phyloP scores from a whole-genome alignment of 2,329 filamentous ascomycete species.

The Celoporthe dispersa region DNA sequence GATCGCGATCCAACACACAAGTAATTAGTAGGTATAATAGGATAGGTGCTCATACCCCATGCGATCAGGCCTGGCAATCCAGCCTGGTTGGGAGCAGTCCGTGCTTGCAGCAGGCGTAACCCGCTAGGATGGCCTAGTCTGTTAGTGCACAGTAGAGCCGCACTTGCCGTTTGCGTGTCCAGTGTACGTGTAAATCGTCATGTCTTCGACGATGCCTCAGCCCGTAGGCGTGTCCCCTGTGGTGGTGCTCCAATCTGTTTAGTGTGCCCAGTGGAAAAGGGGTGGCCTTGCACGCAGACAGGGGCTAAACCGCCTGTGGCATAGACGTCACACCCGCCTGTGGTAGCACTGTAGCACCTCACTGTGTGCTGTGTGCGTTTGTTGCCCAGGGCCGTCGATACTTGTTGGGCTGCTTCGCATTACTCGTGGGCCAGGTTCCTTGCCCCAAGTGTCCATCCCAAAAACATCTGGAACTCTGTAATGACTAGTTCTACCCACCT shows the following conservation, averaged over 20 bases:
- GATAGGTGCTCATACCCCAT: not conserved
- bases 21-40: not conserved
- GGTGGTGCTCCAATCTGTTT: not conserved
- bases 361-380: not conserved
- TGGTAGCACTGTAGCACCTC: not conserved
- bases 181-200: not conserved
- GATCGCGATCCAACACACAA: not conserved
- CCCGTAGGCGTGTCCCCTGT: not conserved
- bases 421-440: conserved; percentile 1
- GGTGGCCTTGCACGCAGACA: not conserved
- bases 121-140: not conserved
- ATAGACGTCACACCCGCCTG: not conserved
- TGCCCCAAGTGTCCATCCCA: not conserved
- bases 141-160: not conserved
- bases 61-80: not conserved
- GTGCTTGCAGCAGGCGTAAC: not conserved
- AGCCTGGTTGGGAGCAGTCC: not conserved
- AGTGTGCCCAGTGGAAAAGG: not conserved
- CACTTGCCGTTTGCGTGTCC: conserved; percentile 6
- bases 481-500: not conserved
- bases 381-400: not conserved
- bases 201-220: not conserved
- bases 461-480: conserved; percentile 5
- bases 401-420: not conserved
- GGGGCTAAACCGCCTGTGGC: not conserved